Conservation (phyloP, 805 yeast genomes). For the Metschnikowia kunwiensis region DNA sequence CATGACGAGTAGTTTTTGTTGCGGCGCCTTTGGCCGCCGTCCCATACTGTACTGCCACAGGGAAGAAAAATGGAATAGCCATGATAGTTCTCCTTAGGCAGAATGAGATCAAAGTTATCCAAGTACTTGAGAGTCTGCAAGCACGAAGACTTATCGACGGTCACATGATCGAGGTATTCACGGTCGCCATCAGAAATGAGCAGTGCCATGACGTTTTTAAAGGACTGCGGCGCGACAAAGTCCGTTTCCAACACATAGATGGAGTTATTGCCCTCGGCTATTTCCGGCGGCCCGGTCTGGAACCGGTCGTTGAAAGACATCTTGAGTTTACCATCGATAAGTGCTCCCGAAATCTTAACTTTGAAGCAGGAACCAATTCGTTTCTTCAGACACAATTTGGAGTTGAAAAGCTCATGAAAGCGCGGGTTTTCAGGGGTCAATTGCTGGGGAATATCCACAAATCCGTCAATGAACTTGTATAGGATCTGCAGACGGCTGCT, state of each 20-base stretch:
- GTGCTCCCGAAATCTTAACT: conserved; percentile 32
- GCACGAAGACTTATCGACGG: conserved; percentile 45
- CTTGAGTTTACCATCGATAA: conserved; percentile 12
- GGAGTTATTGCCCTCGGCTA: conserved; percentile 56
- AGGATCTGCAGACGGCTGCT: conserved; percentile 39
- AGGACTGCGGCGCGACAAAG: conserved; percentile 57
- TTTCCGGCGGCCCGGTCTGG: conserved; percentile 43
- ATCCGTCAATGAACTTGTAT: conserved; percentile 62
- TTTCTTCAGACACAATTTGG: conserved; percentile 56
- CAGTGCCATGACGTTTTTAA: conserved; percentile 60
- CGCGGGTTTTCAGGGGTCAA: conserved; percentile 6
- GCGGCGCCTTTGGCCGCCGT: conserved; percentile 4
- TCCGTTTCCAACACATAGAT: conserved; percentile 64
- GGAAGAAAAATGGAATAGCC: conserved; percentile 83
- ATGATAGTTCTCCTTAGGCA: conserved; percentile 47
- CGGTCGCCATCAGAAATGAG: conserved; percentile 34
- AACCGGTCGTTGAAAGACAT: conserved; percentile 55
- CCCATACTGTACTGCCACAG: conserved; percentile 43
- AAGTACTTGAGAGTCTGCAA: conserved; percentile 62
- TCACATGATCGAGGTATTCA: conserved; percentile 25
- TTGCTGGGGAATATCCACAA: conserved; percentile 28
- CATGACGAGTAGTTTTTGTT: conserved; percentile 45
- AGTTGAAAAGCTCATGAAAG: conserved; percentile 38
- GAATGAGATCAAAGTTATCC: conserved; percentile 48
- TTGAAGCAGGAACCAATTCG: conserved; percentile 57